These are phyloP conservation scores for Eimeria sp. DNA, from an alignment of 169 alveolate genomes.

Conservation along the genomic window DNA sequence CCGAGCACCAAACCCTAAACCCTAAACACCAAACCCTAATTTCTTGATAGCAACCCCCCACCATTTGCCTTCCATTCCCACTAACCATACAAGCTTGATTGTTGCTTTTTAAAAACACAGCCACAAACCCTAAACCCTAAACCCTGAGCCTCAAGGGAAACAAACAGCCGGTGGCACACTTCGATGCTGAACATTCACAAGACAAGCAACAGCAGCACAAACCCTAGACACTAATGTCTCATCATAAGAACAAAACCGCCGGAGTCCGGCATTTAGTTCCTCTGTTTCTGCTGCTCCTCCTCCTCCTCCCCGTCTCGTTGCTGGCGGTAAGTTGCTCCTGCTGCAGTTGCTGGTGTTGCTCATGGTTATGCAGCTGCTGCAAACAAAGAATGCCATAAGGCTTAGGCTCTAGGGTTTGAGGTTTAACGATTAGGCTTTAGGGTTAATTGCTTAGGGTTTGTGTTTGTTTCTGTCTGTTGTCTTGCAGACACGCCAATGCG, in stretches of 20 bases:
- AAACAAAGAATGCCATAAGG: background rate
- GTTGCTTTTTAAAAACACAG: background rate
- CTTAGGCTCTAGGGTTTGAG: background rate
- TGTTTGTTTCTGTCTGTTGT: background rate
- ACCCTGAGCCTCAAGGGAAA: background rate
- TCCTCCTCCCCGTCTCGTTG: background rate
- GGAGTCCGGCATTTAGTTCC: background rate
- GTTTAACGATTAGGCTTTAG: background rate
- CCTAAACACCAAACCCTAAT: background rate
- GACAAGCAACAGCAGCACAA: background rate
- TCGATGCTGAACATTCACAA: no score
- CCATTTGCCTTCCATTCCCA: background rate
- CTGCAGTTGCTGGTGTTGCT: no score
- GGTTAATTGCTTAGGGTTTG: background rate
- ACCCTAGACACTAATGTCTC: constrained; percentile 16
- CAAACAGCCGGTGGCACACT: no score
- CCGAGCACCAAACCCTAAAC: constrained; percentile 20
- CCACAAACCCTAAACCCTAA: constrained; percentile 3
- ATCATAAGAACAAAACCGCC: background rate
- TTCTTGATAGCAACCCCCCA: background rate
- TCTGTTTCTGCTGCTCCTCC: constrained; percentile 8
- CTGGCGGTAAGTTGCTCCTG: background rate
- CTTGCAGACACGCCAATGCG: background rate
- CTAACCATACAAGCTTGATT: background rate
- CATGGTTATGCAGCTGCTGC: background rate